Percentiles rank a stretch among this genome's conserved stretches.
phyloP scores from a whole-genome alignment of 2,329 filamentous ascomycete species.

The Pseudocercospora musae region DNA sequence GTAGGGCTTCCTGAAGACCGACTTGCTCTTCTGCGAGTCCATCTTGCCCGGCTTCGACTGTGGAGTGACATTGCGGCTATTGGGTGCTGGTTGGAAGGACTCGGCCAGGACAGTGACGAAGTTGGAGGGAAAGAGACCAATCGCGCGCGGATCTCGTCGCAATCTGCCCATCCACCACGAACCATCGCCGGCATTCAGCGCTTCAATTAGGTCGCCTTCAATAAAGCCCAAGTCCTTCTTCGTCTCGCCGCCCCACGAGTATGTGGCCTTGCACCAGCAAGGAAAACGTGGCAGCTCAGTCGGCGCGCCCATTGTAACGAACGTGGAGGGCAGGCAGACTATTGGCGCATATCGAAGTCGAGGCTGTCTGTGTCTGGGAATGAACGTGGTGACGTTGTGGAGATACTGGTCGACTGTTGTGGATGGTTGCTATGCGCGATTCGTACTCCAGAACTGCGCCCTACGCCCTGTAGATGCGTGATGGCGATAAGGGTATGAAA shows the following conservation, averaged over 20 bases:
- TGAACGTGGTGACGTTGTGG: not conserved
- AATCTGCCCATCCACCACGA: constrained; percentile 97
- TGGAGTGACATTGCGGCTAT: constrained; percentile 55
- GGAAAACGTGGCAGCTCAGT: constrained; percentile 33
- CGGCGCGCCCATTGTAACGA: constrained; percentile 16
- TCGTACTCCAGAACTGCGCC: not conserved
- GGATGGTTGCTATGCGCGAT: constrained; percentile 2
- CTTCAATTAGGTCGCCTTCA: constrained; percentile 96
- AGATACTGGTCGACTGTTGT: not conserved
- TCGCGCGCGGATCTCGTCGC: constrained; percentile 81
- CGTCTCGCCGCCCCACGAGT: constrained; percentile 53
- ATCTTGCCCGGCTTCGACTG: constrained; percentile 54
- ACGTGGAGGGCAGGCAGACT: not conserved
- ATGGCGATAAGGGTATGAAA: not conserved
- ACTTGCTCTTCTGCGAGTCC: constrained; percentile 49
- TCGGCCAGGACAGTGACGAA: constrained; percentile 89
- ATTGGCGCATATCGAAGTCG: constrained; percentile 10
- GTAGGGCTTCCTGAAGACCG: constrained; percentile 61
- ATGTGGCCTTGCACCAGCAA: constrained; percentile 42
- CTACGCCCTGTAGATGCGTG: not conserved
- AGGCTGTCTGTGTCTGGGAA: not conserved
- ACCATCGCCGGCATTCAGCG: constrained; percentile 93
- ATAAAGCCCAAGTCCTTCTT: constrained; percentile 95
- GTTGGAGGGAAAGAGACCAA: constrained; percentile 94
- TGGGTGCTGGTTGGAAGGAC: constrained; percentile 69